phyloP scores from a whole-genome alignment of 139 green algal species.

The Chlorella sp. region DNA sequence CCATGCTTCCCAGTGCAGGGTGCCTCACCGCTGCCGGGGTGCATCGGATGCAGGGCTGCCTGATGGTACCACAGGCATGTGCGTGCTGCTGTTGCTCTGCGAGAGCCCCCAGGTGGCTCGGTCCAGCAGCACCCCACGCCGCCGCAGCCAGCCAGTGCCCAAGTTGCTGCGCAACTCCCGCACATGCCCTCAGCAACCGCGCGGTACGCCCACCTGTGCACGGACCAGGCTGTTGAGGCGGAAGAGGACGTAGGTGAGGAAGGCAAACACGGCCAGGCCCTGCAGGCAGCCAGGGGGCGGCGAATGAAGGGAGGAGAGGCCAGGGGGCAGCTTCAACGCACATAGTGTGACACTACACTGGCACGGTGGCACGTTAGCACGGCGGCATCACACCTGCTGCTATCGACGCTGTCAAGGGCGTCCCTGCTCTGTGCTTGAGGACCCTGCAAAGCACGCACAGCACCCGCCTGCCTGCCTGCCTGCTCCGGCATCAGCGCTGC shows the following conservation, averaged over 20 bases:
- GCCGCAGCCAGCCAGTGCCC: background rate
- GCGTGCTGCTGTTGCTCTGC: background rate
- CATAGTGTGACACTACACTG: background rate
- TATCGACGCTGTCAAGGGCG: background rate
- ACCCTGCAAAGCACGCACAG: background rate
- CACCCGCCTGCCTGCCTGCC: background rate
- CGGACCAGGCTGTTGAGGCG: conserved; percentile 36
- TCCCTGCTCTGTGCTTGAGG: too few species aligned
- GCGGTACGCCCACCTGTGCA: conserved; percentile 30
- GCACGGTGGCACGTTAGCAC: too few species aligned
- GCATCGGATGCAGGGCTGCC: background rate
- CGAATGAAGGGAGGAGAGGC: background rate
- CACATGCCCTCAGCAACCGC: background rate
- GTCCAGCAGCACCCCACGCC: too few species aligned
- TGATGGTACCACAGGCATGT: background rate
- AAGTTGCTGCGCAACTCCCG: background rate
- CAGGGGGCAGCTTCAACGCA: background rate
- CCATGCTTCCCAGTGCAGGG: too few species aligned
- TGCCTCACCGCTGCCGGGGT: too few species aligned
- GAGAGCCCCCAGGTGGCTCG: too few species aligned
- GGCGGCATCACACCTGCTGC: too few species aligned
- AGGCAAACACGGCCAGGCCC: conserved; percentile 42
- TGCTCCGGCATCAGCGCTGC: too few species aligned
- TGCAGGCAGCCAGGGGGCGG: background rate
- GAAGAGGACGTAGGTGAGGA: conserved; percentile 34